Evolutionary conservation across 2,329 filamentous ascomycete species (phyloP), one percentile per base, ranked within the genome.

Genomic region (Colletotrichum sidae): DNA sequence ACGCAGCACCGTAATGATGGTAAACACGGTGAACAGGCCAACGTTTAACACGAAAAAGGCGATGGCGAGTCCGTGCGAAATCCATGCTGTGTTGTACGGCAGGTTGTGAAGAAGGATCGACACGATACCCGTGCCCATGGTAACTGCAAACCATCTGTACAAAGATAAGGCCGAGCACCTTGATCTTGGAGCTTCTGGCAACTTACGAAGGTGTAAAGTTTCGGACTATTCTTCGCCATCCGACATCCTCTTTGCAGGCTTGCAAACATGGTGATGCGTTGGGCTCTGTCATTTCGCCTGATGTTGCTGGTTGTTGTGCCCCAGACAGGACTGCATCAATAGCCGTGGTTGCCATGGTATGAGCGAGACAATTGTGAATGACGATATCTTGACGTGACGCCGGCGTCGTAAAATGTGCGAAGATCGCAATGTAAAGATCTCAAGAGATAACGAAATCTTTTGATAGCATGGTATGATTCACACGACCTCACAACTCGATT

Each of bases 101-200:
- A 91, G 80, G 15, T 84, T 83, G 68, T 86, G 80, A 15, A 92
- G 80, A 17, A 92, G 79, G 44, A 91, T 83, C 2, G 86, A 86
- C 8, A 90, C 86, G 44, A 92, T 86, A 17, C 89, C 90, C 0
- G 89, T 92, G 35, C 90, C 90, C 89, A 92, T 88, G 47, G 81
- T 87, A 38, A 84, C 81, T 3, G 83, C 79, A 72, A 88, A 88
- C 86, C 87, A 88, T 73, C 84, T 81, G 46, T 9, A 15, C 33
- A 61, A 49, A 42, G 2, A 34, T 9, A 10, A 8, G 11, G 13
- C 8, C 3, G 4, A 3, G 25, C 12, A 49, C 6, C 13, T 11
- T 54, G 6, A n/a, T 3, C n/a, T 57, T 38, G 6, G 25, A 13
- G 25, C 25, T 25, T 25, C 25, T 25, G 25, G 25, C 37, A 10